A percentile compares a stretch with the other conserved stretches of the same genome.
Conservation (phyloP, 148 eudicot species). For the Cornus florida region DNA sequence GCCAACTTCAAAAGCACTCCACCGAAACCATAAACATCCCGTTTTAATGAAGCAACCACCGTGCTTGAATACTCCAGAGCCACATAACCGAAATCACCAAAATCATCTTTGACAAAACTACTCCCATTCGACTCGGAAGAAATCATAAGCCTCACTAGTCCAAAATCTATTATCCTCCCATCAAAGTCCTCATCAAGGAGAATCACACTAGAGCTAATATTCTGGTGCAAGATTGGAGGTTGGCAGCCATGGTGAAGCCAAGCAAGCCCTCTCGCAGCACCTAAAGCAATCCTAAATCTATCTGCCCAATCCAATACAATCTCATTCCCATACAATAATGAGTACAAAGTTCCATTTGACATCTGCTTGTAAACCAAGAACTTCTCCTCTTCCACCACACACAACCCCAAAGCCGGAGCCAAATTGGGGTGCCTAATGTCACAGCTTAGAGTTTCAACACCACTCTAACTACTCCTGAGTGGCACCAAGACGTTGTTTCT, state of each 20-base stretch:
- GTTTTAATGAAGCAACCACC: slow-evolving; percentile 72
- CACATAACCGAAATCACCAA: slow-evolving; percentile 84
- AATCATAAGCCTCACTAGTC: slow-evolving; percentile 62
- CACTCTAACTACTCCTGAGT: too few relatives aligned
- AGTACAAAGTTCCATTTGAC: slow-evolving; percentile 60
- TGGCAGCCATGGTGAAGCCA: slow-evolving; percentile 94
- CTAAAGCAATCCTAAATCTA: slow-evolving; percentile 70
- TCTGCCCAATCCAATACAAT: slow-evolving; percentile 61
- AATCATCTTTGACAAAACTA: slow-evolving; percentile 65
- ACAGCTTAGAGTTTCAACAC: too few relatives aligned
- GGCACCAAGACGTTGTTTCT: too few relatives aligned
- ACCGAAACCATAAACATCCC: slow-evolving; percentile 78
- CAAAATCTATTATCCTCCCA: slow-evolving; percentile 72
- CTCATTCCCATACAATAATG: slow-evolving; percentile 38
- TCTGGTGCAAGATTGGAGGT: slow-evolving; percentile 75
- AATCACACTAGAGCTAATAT: slow-evolving; percentile 69
- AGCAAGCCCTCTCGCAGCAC: slow-evolving; percentile 80
- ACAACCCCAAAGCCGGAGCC: slow-evolving; percentile 80
- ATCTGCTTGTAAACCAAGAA: slow-evolving; percentile 89
- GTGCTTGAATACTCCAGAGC: slow-evolving; percentile 87
- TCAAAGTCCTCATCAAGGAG: slow-evolving; percentile 87
- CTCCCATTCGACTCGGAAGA: slow-evolving; percentile 49
- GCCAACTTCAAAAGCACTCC: slow-evolving; percentile 79
- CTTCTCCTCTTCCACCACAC: slow-evolving; percentile 83
- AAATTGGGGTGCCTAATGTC: slow-evolving; percentile 93